Conservation (phyloP, 108 stramenopile genomes). For the Cyclotella choctawhatcheeana region DNA sequence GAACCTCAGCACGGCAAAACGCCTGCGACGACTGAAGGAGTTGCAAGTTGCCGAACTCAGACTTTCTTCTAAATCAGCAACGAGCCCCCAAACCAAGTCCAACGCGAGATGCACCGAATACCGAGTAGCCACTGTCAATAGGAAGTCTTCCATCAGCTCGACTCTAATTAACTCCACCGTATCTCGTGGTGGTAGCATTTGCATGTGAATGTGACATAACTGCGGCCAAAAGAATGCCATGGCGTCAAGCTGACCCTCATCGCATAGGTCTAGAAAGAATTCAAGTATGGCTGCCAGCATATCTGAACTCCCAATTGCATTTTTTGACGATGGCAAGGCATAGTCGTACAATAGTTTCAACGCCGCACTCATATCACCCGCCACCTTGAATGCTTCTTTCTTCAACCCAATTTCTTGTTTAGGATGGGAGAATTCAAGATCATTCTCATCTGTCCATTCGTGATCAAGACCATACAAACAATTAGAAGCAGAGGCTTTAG, state of each 20-base stretch:
- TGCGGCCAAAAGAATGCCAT: constrained; percentile 90
- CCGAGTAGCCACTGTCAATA: constrained; percentile 72
- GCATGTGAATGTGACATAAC: constrained; percentile 81
- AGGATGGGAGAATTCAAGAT: constrained; percentile 31
- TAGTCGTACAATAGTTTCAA: constrained; percentile 80
- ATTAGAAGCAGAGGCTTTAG: constrained; percentile 51
- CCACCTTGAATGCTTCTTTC: constrained; percentile 87
- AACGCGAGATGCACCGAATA: constrained; percentile 82
- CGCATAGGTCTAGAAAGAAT: constrained; percentile 84
- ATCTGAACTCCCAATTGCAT: constrained; percentile 29
- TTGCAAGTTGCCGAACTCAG: constrained; percentile 44
- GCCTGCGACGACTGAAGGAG: constrained; percentile 57
- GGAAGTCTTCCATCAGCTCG: constrained; percentile 87
- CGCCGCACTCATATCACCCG: constrained; percentile 88
- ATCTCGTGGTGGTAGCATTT: constrained; percentile 81
- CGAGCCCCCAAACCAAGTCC: constrained; percentile 82
- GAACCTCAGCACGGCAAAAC: constrained; percentile 80
- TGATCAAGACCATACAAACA: constrained; percentile 26
- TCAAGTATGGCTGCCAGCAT: constrained; percentile 82
- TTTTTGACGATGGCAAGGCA: constrained; percentile 55
- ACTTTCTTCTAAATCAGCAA: constrained; percentile 87
- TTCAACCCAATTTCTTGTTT: constrained; percentile 65
- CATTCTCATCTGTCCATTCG: constrained; percentile 23
- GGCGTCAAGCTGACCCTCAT: constrained; percentile 79
- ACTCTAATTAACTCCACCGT: constrained; percentile 66